Evolutionary conservation across 2,329 filamentous ascomycete species (phyloP).

Genomic region (Cucurbitaria berberidis): DNA sequence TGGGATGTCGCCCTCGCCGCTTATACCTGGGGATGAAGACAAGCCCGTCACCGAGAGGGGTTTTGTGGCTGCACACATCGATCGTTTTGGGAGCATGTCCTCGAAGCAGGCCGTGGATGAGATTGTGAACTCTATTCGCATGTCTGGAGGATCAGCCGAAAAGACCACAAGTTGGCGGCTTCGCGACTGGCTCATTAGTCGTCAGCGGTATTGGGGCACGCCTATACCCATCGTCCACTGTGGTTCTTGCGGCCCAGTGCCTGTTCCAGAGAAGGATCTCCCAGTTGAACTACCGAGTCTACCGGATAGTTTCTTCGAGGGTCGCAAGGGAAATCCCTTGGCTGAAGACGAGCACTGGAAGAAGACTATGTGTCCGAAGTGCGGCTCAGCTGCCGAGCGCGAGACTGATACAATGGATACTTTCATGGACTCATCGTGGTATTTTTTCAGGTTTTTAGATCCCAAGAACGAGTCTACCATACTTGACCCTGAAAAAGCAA

Average conservation of each 20-base stretch:
- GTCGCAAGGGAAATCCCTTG: conserved; percentile 77
- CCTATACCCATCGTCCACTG: conserved; percentile 92
- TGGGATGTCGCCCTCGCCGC: conserved; percentile 10
- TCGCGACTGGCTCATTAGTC: conserved; percentile 87
- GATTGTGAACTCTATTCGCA: conserved; percentile 61
- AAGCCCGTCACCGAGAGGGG: conserved; percentile 70
- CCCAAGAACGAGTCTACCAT: conserved; percentile 66
- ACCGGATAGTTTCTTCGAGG: conserved; percentile 69
- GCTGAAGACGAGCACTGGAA: conserved; percentile 75
- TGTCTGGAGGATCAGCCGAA: conserved; percentile 63
- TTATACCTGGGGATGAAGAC: conserved; percentile 49
- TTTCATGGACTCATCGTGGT: conserved; percentile 95
- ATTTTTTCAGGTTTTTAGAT: conserved; percentile 82
- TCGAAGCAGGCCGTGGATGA: conserved; percentile 67
- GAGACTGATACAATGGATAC: conserved; percentile 97
- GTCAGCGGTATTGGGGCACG: conserved; percentile 91
- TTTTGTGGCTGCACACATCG: conserved; percentile 69
- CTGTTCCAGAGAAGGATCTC: conserved; percentile 76
- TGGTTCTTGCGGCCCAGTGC: conserved; percentile 74
- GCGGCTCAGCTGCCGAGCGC: conserved; percentile 71
- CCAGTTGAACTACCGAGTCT: conserved; percentile 77
- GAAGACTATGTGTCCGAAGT: conserved; percentile 76
- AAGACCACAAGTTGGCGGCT: conserved; percentile 77
- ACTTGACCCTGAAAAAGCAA: conserved; percentile 66
- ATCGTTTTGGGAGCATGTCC: conserved; percentile 66